Conservation (phyloP, 495 filamentous ascomycete genomes). For the Achaetomiella virescens region DNA sequence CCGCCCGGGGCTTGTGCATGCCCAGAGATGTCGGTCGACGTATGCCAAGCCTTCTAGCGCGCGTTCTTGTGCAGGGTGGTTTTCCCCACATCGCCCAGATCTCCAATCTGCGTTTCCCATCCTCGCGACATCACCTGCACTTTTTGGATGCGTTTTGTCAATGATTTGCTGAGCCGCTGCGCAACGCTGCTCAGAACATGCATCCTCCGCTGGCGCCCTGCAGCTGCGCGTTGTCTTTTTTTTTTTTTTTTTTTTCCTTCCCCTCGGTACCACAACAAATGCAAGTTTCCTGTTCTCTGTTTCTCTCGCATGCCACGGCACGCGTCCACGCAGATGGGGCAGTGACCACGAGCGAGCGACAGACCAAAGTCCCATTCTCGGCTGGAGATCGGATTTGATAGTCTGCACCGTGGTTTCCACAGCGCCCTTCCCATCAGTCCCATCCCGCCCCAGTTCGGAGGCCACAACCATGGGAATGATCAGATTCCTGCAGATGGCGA, state of each 20-base stretch:
- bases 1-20: neutral
- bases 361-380: too few species aligned
- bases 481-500: conserved; percentile 1
- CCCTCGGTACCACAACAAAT: neutral
- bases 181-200: neutral
- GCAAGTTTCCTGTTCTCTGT: neutral
- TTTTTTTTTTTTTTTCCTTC: too few species aligned
- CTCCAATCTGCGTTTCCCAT: conserved; percentile 13
- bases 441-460: neutral
- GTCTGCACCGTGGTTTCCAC: too few species aligned
- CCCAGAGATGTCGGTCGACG: neutral
- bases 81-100: conserved; percentile 8
- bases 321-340: too few species aligned
- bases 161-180: neutral
- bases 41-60: conserved; percentile 6
- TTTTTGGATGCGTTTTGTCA: conserved; percentile 6
- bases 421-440: too few species aligned
- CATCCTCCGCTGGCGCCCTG: conserved; percentile 4
- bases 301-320: too few species aligned
- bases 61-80: neutral
- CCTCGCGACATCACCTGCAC: neutral
- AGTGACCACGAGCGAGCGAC: too few species aligned
- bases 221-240: neutral
- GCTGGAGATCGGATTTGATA: too few species aligned
- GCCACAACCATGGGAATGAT: neutral